Evolutionary conservation across 2,329 filamentous ascomycete species (phyloP).

Genomic region (Penicillium janthinellum): DNA sequence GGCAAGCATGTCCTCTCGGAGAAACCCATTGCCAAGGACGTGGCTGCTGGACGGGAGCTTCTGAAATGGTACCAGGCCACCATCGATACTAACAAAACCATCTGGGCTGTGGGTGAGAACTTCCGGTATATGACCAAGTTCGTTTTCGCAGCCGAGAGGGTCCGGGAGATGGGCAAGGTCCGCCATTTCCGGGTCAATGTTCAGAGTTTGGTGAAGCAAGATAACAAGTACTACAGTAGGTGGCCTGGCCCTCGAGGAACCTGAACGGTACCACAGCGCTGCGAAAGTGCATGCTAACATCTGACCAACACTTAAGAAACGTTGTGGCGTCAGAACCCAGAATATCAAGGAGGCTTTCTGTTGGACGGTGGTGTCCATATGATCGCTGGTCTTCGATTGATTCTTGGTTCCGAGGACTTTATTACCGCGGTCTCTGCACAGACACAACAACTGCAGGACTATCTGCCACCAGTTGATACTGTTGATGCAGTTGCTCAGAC

Average conservation of each 20-base stretch:
- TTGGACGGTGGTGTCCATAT: constrained; percentile 62
- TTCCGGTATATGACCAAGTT: constrained; percentile 56
- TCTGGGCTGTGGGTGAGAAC: constrained; percentile 59
- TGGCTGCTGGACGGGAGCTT: constrained; percentile 53
- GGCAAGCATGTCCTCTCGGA: constrained; percentile 61
- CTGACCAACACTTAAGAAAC: constrained; percentile 27
- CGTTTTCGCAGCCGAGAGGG: constrained; percentile 48
- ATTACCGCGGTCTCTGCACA: constrained; percentile 52
- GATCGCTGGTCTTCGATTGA: constrained; percentile 53
- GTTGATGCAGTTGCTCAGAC: constrained; percentile 55
- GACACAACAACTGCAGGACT: constrained; percentile 51
- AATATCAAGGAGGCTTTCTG: constrained; percentile 61
- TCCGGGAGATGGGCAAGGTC: constrained; percentile 52
- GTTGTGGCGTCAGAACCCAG: constrained; percentile 58
- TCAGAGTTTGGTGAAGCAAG: constrained; percentile 47
- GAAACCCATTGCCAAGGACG: constrained; percentile 60
- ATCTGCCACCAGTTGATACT: constrained; percentile 60
- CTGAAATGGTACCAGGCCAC: constrained; percentile 53
- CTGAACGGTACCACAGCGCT: background rate
- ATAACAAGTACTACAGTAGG: constrained; percentile 57
- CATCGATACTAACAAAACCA: constrained; percentile 41
- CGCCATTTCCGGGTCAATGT: constrained; percentile 54
- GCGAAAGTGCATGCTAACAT: constrained; percentile 6
- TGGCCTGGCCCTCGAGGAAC: background rate
- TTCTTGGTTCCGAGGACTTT: constrained; percentile 50